phyloP scores from a whole-genome alignment of 2,329 filamentous ascomycete species.

The Neonectria sp. region DNA sequence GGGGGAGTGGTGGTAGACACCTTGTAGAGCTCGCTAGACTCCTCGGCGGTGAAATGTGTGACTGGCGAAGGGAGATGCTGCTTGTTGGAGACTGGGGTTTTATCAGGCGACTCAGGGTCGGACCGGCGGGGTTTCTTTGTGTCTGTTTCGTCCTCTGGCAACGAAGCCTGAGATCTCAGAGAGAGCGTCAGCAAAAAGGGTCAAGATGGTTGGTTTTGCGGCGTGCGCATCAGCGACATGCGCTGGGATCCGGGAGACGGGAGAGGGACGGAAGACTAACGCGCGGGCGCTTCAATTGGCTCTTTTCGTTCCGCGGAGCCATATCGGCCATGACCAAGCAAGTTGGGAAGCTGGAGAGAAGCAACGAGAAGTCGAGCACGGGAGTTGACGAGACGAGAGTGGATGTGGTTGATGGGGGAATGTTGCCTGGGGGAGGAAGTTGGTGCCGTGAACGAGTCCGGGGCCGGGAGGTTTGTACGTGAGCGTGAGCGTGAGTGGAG shows the following conservation, averaged over 20 bases:
- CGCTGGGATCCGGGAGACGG: slow-evolving; percentile 4
- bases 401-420: slow-evolving; percentile 22
- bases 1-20: slow-evolving; percentile 81
- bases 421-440: slow-evolving; percentile 44
- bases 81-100: slow-evolving; percentile 74
- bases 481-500: slow-evolving; percentile 41
- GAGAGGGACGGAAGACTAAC: slow-evolving; percentile 65
- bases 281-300: slow-evolving; percentile 86
- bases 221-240: slow-evolving; percentile 18
- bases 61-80: slow-evolving; percentile 86
- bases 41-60: slow-evolving; percentile 72
- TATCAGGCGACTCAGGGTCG: slow-evolving; percentile 76
- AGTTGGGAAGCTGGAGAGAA: slow-evolving; percentile 35
- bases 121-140: slow-evolving; percentile 89
- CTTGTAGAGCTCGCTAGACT: slow-evolving; percentile 73
- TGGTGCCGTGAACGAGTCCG: slow-evolving; percentile 35
- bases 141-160: slow-evolving; percentile 75
- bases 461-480: slow-evolving; percentile 36
- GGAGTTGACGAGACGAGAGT: slow-evolving; percentile 18
- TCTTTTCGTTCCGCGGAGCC: slow-evolving; percentile 79
- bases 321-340: slow-evolving; percentile 56
- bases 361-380: slow-evolving; percentile 35
- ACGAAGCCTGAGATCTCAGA: slow-evolving; percentile 69
- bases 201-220: slow-evolving; percentile 28
- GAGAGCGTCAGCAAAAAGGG: slow-evolving; percentile 40